Percentiles rank a stretch among this genome's conserved stretches.
Conservation (phyloP, 306 rosid genomes). For the Sesbania bispinosa region DNA sequence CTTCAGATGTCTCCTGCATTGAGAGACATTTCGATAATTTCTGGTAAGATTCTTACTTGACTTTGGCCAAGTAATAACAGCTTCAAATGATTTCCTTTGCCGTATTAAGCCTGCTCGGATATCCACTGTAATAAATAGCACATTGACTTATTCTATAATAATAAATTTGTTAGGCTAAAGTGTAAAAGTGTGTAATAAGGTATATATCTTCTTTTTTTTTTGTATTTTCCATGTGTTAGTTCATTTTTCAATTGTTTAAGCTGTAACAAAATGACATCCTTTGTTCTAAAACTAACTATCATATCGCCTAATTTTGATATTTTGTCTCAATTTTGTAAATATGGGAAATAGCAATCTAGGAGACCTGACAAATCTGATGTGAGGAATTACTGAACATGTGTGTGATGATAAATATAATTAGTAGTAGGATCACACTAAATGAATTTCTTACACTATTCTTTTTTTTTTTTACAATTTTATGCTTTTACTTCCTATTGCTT, state of each 20-base stretch:
- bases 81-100: not conserved
- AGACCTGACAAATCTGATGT: not conserved
- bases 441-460: too few species aligned
- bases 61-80: not conserved
- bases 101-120: not conserved
- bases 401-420: not conserved
- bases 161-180: not conserved
- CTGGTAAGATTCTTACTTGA: constrained; percentile 47
- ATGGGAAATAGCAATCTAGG: not conserved
- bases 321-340: not conserved
- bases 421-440: too few species aligned
- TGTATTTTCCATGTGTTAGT: not conserved
- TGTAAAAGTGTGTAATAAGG: not conserved
- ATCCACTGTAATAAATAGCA: too few species aligned
- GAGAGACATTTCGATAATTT: constrained; percentile 83
- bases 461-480: too few species aligned
- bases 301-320: not conserved
- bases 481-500: too few species aligned
- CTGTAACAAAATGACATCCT: not conserved
- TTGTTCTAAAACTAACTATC: not conserved
- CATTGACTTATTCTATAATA: not conserved
- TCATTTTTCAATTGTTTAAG: not conserved
- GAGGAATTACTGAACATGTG: not conserved
- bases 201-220: too few species aligned
- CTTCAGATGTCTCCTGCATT: constrained; percentile 91